A percentile compares a stretch with the other conserved stretches of the same genome.
Evolutionary conservation across 2,329 filamentous ascomycete species (phyloP).

Genomic region (Penicillium sumatraense): DNA sequence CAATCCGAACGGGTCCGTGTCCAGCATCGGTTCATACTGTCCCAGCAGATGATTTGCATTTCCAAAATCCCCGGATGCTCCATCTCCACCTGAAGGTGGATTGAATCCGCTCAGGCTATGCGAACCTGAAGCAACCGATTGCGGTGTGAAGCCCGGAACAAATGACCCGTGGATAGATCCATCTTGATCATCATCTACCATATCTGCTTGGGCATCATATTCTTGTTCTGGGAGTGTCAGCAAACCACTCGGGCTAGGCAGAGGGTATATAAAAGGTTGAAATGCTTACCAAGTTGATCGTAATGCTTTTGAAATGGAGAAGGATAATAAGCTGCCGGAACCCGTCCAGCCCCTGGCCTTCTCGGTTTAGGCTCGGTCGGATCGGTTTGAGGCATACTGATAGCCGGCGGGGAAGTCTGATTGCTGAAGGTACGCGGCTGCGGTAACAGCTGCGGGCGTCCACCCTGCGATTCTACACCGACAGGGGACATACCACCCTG

Average conservation of each 20-base stretch:
- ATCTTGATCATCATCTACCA: constrained; percentile 80
- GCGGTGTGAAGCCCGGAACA: constrained; percentile 54
- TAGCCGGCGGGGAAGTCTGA: constrained; percentile 38
- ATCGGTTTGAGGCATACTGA: constrained; percentile 44
- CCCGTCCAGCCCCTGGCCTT: constrained; percentile 37
- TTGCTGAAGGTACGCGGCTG: constrained; percentile 40
- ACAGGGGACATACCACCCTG: constrained; percentile 67
- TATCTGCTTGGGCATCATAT: constrained; percentile 87
- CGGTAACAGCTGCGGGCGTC: constrained; percentile 52
- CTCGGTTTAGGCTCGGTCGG: constrained; percentile 40
- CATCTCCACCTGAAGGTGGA: constrained; percentile 41
- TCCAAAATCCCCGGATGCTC: constrained; percentile 45
- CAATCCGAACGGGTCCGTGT: constrained; percentile 91
- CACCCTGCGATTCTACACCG: constrained; percentile 59
- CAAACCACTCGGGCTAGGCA: not conserved
- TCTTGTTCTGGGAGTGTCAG: constrained; percentile 77
- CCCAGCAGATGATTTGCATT: constrained; percentile 62
- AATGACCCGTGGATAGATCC: constrained; percentile 74
- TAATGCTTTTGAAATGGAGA: constrained; percentile 92
- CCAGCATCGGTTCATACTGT: constrained; percentile 82
- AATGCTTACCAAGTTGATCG: constrained; percentile 89
- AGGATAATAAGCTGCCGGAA: constrained; percentile 70
- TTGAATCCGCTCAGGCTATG: constrained; percentile 50
- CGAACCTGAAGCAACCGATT: constrained; percentile 48
- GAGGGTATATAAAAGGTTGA: constrained; percentile 54